Percentiles rank a stretch among this genome's conserved stretches.
phyloP scores from a whole-genome alignment of 768 basidiomycete species.

The Suillus bovinus region DNA sequence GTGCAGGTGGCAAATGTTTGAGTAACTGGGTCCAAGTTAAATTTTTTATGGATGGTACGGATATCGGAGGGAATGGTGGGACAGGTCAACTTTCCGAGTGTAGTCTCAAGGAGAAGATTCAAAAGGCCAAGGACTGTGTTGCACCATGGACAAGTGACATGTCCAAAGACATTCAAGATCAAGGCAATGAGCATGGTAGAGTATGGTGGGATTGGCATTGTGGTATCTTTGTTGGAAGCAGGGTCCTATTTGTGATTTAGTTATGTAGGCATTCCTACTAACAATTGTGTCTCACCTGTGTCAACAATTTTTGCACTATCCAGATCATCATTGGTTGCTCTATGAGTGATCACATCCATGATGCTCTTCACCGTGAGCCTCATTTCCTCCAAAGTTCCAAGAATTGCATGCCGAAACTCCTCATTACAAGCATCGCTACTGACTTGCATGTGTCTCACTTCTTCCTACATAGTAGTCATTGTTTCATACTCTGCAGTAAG shows the following conservation, averaged over 20 bases:
- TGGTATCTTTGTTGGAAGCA: background rate
- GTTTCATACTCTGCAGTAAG: background rate
- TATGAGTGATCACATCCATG: constrained; percentile 1
- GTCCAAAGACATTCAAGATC: constrained; percentile 12
- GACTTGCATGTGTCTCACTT: background rate
- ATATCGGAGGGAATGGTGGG: constrained; percentile 17
- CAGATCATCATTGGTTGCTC: constrained; percentile 1
- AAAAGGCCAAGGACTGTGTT: constrained; percentile 11
- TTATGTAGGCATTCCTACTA: background rate
- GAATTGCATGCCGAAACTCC: background rate
- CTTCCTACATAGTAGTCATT: background rate
- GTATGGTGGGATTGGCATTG: constrained; percentile 10
- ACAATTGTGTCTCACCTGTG: constrained; percentile 2
- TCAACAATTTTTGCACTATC: constrained; percentile 3
- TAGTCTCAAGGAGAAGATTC: constrained; percentile 5
- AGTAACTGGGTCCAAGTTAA: constrained; percentile 21
- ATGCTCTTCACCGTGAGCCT: background rate
- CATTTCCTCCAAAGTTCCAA: background rate
- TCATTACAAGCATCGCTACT: background rate
- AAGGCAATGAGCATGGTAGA: constrained; percentile 8
- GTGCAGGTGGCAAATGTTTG: constrained; percentile 27
- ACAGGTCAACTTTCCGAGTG: background rate
- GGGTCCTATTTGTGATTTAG: constrained; percentile 1
- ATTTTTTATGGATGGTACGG: background rate
- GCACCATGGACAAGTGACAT: constrained; percentile 11